Conservation (phyloP, 305 asterid genomes). For the Nicotiana rustica region DNA sequence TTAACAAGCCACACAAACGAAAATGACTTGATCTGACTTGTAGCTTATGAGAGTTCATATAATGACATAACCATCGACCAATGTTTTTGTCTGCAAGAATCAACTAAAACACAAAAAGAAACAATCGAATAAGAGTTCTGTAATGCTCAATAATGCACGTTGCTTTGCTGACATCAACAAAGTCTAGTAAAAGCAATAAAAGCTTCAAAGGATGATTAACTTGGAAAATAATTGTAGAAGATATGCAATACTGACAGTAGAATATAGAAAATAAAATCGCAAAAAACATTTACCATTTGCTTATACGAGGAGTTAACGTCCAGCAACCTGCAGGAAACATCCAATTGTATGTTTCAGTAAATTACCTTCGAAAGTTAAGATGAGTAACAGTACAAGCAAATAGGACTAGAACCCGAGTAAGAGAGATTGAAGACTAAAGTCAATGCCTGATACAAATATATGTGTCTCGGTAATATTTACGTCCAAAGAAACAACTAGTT, state of each 20-base stretch:
- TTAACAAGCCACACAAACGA: not conserved
- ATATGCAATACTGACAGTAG: not conserved
- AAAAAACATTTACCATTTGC: conserved; percentile 61
- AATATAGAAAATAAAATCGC: not conserved
- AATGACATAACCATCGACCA: not conserved
- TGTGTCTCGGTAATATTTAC: not conserved
- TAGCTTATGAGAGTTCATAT: not conserved
- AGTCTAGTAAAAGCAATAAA: not conserved
- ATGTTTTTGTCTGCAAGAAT: not conserved
- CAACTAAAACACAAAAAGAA: not conserved
- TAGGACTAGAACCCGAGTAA: not conserved
- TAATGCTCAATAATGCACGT: too few relatives aligned
- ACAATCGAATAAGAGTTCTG: not conserved
- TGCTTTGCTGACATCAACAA: not conserved
- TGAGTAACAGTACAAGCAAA: not conserved
- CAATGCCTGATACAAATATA: not conserved
- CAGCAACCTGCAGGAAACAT: conserved; percentile 79
- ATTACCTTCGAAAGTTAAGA: not conserved
- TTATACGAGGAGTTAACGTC: conserved; percentile 72
- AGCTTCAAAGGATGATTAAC: conserved; percentile 3
- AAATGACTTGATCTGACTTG: not conserved
- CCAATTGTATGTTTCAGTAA: conserved; percentile 23
- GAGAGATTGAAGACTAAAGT: not conserved
- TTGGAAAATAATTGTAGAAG: not conserved
- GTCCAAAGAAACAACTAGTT: not conserved